Evolutionary conservation across 768 basidiomycete genomes (phyloP).

Genomic region (Tulasnella sp.): DNA sequence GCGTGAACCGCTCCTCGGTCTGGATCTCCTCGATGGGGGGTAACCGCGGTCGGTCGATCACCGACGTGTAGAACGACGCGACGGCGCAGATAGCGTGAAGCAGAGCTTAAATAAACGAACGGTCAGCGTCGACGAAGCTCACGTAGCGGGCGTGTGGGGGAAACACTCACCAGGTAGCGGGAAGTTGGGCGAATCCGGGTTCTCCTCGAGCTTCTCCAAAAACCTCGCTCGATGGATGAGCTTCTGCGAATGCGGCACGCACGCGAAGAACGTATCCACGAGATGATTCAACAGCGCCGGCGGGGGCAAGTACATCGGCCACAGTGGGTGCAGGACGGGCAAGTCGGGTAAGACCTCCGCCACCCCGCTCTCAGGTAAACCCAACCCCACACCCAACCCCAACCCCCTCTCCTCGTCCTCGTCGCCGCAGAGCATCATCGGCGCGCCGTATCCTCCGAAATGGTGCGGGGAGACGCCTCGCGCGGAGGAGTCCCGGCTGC

Average conservation of each 20-base stretch:
- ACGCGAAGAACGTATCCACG: slow-evolving; percentile 72
- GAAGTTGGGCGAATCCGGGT: slow-evolving; percentile 60
- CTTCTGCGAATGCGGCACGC: slow-evolving; percentile 60
- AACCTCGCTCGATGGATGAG: slow-evolving; percentile 60
- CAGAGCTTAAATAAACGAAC: slow-evolving; percentile 28
- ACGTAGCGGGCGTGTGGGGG: too few relatives aligned
- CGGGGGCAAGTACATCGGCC: slow-evolving; percentile 54
- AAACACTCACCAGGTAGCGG: slow-evolving; percentile 31
- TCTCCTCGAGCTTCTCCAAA: slow-evolving; percentile 47
- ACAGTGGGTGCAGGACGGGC: slow-evolving; percentile 26
- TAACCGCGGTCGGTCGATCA: slow-evolving; percentile 44
- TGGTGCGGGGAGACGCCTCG: background rate
- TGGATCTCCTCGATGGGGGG: slow-evolving; percentile 36
- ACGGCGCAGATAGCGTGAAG: slow-evolving; percentile 83
- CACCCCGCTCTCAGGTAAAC: background rate
- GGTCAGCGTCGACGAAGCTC: background rate
- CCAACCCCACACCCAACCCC: background rate
- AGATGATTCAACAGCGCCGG: slow-evolving; percentile 53
- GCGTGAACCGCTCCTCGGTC: background rate
- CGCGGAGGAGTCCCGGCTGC: background rate
- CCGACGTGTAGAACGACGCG: slow-evolving; percentile 63
- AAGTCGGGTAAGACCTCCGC: background rate
- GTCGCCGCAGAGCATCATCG: background rate
- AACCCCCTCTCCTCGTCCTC: too few relatives aligned
- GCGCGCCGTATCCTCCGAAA: background rate